Evolutionary conservation across 352 stramenopile species (phyloP).

Genomic region (Globisporangium perplexum): DNA sequence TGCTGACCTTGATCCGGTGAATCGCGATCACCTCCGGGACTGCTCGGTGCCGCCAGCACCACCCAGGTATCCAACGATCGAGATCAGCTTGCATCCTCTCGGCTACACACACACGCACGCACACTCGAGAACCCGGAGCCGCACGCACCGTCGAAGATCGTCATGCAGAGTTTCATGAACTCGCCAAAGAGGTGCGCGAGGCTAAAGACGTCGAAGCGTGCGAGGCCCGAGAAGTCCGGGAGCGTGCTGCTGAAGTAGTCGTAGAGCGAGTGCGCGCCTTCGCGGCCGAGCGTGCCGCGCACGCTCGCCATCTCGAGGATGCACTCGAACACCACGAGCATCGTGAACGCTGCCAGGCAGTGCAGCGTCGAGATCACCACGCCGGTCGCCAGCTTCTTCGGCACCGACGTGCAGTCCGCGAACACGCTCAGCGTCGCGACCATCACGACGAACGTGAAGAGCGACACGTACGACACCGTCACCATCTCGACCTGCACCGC

Average conservation of each 20-base stretch:
- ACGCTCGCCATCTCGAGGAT: conserved; percentile 69
- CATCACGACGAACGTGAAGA: conserved; percentile 54
- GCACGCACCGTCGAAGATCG: conserved; percentile 70
- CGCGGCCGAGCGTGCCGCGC: conserved; percentile 50
- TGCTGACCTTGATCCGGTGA: conserved; percentile 57
- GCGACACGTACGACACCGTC: conserved; percentile 68
- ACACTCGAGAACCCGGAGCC: background rate
- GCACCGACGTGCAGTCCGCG: conserved; percentile 62
- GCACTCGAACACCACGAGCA: conserved; percentile 76
- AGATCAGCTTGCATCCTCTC: background rate
- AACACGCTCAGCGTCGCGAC: conserved; percentile 56
- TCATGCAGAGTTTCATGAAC: conserved; percentile 76
- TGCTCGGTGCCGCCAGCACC: conserved; percentile 9
- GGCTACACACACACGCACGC: background rate
- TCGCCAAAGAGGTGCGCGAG: conserved; percentile 54
- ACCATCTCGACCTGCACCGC: conserved; percentile 64
- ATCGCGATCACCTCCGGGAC: conserved; percentile 80
- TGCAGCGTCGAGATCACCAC: conserved; percentile 47
- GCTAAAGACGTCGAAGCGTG: conserved; percentile 61
- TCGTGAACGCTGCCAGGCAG: conserved; percentile 58
- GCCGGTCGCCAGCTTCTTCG: conserved; percentile 51
- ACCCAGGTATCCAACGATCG: background rate
- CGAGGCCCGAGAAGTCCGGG: conserved; percentile 57
- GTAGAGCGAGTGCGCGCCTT: conserved; percentile 71
- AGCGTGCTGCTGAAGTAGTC: conserved; percentile 74